Base-by-base conservation (phyloP, 2,329 filamentous ascomycete species). In the Colletotrichum sp. region DNA sequence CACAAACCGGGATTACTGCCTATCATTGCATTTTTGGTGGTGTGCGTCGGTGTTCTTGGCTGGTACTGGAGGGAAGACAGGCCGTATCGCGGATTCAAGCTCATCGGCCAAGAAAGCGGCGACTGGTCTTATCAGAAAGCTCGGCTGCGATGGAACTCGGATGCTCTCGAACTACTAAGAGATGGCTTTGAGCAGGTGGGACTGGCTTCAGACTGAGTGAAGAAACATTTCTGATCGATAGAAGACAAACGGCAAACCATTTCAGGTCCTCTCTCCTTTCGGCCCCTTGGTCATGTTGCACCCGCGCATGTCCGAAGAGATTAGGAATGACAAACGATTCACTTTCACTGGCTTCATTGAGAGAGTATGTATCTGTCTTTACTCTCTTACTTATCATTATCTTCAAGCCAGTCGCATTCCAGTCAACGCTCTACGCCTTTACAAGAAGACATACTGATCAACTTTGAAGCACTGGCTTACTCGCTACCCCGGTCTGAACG, bases 61-160 rank as follows among this genome's bases (percentile, higher is more conserved):
- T 71, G 69, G 69, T 14, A 65, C 8, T 58, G 28, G 43, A 61
- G 69, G 6, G 69, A 71, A 18, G 69, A 71, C n/a, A 71, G 38
- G 24, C 61, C 69, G 5, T 66, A 65, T 24, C 24, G 30, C 5
- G 69, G 59, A 4, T 71, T 71, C 59, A 38, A 24, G 4, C 21
- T 71, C 16, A 43, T 71, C 48, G 69, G 69, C 1, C 36, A 66
- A 30, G 61, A 71, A 30, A 61, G 24, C 10, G 69, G 69, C 12
- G 69, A 71, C 4, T 71, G 69, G 69, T 71, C 43, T 0, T 71
- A 56, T 16, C 59, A 71, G 32, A 71, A 71, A 18, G 61, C 69
- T 21, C 43, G 61, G 13, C 1, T 56, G 61, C 64, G 61, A 30
- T 71, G 38, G 38, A 71, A 71, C 21, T 65, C 30, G 12, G 56